These are phyloP conservation scores for Tylopilus sp. DNA, from an alignment of 1,284 basidiomycete species.

Conservation along the genomic window DNA sequence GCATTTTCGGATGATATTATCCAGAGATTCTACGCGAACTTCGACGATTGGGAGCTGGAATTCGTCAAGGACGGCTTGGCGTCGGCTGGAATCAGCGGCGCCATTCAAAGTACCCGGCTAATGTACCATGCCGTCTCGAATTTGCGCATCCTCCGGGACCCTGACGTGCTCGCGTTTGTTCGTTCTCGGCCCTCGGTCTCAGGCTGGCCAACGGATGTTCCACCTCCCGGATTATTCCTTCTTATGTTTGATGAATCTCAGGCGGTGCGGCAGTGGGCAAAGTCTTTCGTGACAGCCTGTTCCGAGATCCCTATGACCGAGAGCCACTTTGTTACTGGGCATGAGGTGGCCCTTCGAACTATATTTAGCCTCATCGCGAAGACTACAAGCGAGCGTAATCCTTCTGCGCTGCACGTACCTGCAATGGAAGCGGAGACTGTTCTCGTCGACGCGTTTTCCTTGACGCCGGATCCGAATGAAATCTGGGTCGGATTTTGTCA, in stretches of 20 bases:
- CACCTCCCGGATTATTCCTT: slow-evolving; percentile 57
- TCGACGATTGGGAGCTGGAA: slow-evolving; percentile 63
- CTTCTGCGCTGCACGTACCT: background rate
- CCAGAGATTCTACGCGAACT: slow-evolving; percentile 56
- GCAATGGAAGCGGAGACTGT: slow-evolving; percentile 8
- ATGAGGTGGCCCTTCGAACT: slow-evolving; percentile 42
- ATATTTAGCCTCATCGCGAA: slow-evolving; percentile 30
- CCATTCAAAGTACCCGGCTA: slow-evolving; percentile 36
- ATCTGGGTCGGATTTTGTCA: slow-evolving; percentile 54
- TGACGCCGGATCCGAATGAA: slow-evolving; percentile 38
- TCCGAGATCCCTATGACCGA: slow-evolving; percentile 44
- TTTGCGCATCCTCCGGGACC: slow-evolving; percentile 52
- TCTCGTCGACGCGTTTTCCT: slow-evolving; percentile 21
- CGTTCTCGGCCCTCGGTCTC: slow-evolving; percentile 40
- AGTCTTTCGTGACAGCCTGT: slow-evolving; percentile 36
- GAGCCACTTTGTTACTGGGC: slow-evolving; percentile 43
- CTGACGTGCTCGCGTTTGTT: slow-evolving; percentile 45
- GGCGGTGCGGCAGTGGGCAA: slow-evolving; percentile 57
- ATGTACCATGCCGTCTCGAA: slow-evolving; percentile 68
- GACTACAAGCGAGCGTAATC: slow-evolving; percentile 3
- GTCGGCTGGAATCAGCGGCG: slow-evolving; percentile 32
- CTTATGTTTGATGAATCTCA: slow-evolving; percentile 50
- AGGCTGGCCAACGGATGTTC: slow-evolving; percentile 53
- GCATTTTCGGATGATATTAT: slow-evolving; percentile 50
- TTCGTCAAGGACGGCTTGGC: slow-evolving; percentile 45